Evolutionary conservation across 2,329 filamentous ascomycete species (phyloP), one percentile per base, ranked within the genome.

Genomic region (Fusarium nurragi): DNA sequence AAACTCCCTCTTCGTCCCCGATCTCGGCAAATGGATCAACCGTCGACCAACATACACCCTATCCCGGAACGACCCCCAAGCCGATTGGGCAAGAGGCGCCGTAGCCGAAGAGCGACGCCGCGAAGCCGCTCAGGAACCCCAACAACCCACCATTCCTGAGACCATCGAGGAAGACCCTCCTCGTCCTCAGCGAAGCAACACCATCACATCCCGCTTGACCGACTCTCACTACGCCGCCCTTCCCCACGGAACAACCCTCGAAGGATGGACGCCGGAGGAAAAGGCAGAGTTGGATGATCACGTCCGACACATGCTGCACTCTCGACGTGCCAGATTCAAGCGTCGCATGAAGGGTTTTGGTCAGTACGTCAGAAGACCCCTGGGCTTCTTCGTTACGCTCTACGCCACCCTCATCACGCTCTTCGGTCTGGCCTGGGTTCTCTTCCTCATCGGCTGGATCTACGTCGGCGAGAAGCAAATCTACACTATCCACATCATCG

Each of bases 371-470:
- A 84, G 83, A 36, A 87, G 88, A 69, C 91, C 93, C 2, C 82
- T 97, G 34, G 93, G 93, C 2, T 92, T 95, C 73, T 84, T 94
- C 52, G 90, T 97, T 57, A 95, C 92, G 0, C 78, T 96, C 5
- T 97, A 97, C 75, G 92, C 92, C 10, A 88, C 86, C 1, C 81
- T 94, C 19, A 94, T 97, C 69, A 95, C 92, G 0, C 81, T 94
- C 0, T 97, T 96, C 69, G 92, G 92, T 71, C 82, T 94, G 13
- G 91, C 91, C 0, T 97, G 92, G 93, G 92, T 97, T 2, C 84
- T 96, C n/a, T 95, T 94, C 77, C 80, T 96, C 52, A 97, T 97
- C 74, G 91, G 89, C 44, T 96, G 92, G 92, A 92, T 95, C 73
- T 93, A 93, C 64, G 89, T 94, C 19, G 91, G 90, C 19, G 86